phyloP scores from a whole-genome alignment of 2,329 filamentous ascomycete genomes.

The Coniochaeta sp. region DNA sequence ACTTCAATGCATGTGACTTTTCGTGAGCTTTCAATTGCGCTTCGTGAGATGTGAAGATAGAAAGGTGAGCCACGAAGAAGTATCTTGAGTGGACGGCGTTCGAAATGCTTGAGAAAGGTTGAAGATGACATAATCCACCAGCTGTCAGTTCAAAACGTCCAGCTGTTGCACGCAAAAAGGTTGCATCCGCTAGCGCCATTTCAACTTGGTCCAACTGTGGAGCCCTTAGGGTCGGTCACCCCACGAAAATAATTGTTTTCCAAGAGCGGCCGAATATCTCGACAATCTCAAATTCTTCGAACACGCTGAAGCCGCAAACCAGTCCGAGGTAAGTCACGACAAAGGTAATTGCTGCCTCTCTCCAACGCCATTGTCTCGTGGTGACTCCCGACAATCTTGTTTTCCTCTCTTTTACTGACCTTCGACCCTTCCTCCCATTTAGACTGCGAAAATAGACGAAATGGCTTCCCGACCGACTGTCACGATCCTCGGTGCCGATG shows the following conservation, averaged over 20 bases:
- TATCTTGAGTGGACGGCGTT: no score
- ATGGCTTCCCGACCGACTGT: conserved; percentile 98
- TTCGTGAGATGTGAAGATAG: no score
- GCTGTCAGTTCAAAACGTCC: no score
- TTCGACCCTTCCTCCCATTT: conserved; percentile 9
- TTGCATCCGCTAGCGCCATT: neutral
- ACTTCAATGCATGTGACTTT: no score
- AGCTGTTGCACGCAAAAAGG: neutral
- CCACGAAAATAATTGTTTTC: conserved; percentile 17
- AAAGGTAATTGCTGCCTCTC: neutral
- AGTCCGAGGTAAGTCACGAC: conserved; percentile 2
- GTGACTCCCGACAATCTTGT: no score
- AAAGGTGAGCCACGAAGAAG: no score
- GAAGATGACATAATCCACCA: no score
- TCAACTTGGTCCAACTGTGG: neutral
- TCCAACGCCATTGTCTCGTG: neutral
- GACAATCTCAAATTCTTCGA: conserved; percentile 12
- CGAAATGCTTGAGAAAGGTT: no score
- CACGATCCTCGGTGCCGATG: conserved; percentile 94
- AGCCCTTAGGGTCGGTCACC: conserved; percentile 7
- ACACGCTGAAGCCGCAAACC: conserved; percentile 15
- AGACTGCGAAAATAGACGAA: conserved; percentile 32
- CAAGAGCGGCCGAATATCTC: conserved; percentile 13
- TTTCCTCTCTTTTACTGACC: neutral
- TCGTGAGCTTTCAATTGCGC: no score